Conservation (phyloP, 2,329 filamentous ascomycete genomes). For the Fusarium napiforme region DNA sequence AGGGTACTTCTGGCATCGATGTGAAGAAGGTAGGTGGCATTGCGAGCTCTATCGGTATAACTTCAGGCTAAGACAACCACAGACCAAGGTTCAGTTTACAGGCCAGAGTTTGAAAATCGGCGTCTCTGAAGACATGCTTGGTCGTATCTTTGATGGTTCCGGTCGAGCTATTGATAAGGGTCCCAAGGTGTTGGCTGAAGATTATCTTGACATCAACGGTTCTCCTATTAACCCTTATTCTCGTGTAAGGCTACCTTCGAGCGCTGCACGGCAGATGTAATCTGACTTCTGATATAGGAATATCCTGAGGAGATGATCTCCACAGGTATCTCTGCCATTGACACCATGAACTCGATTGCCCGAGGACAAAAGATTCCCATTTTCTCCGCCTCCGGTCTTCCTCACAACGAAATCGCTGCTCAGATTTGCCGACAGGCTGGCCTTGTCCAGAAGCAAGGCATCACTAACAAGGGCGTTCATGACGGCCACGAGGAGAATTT, state of each 20-base stretch:
- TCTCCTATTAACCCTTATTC: conserved; percentile 99
- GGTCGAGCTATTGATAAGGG: conserved; percentile 99
- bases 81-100: conserved; percentile 98
- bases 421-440: conserved; percentile 98
- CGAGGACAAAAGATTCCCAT: conserved; percentile 99
- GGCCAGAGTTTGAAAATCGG: conserved; percentile 98
- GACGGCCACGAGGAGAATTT: conserved; percentile 99
- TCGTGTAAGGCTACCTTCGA: conserved; percentile 68
- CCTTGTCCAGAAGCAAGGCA: conserved; percentile 81
- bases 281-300: conserved; percentile 65
- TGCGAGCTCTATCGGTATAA: conserved; percentile 6
- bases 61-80: conserved; percentile 44
- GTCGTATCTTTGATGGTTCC: conserved; percentile 98
- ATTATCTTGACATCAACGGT: conserved; percentile 99
- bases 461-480: conserved; percentile 92
- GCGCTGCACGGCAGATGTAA: background rate
- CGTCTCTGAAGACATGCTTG: conserved; percentile 99
- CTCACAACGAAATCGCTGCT: conserved; percentile 99
- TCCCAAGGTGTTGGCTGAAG: conserved; percentile 96
- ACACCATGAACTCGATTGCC: conserved; percentile 98
- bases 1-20: conserved; percentile 96
- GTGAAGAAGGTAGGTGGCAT: conserved; percentile 85
- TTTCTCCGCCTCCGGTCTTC: conserved; percentile 97
- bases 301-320: conserved; percentile 99
- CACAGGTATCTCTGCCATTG: conserved; percentile 98